These are phyloP conservation scores for Oryza glumipatula DNA, from an alignment of 176 grass and related monocot genomes.

Conservation along the genomic window DNA sequence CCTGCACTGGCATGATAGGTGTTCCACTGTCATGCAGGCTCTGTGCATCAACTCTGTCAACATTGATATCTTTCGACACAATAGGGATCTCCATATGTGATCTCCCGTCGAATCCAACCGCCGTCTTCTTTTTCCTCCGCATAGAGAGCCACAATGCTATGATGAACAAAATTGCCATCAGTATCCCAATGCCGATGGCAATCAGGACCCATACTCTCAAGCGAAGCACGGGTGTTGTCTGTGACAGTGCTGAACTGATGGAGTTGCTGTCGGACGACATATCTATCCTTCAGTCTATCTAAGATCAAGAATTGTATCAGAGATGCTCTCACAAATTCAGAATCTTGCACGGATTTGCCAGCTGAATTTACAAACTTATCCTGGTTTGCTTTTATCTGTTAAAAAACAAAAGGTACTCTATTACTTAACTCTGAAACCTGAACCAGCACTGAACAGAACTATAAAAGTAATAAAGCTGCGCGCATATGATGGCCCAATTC, in stretches of 20 bases:
- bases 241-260: slow-evolving; percentile 60
- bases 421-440: slow-evolving; percentile 31
- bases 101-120: slow-evolving; percentile 34
- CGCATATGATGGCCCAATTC: slow-evolving; percentile 37
- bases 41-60: slow-evolving; percentile 70
- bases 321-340: slow-evolving; percentile 15
- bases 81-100: slow-evolving; percentile 66
- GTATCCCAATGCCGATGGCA: slow-evolving; percentile 69
- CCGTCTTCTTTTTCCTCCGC: slow-evolving; percentile 58
- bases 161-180: slow-evolving; percentile 66
- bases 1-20: slow-evolving; percentile 54
- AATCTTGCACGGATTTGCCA: slow-evolving; percentile 36
- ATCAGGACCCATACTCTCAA: slow-evolving; percentile 88
- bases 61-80: slow-evolving; percentile 84
- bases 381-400: slow-evolving; percentile 47
- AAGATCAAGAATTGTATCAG: slow-evolving; percentile 19
- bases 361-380: slow-evolving; percentile 53
- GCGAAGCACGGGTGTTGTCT: slow-evolving; percentile 67
- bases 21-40: slow-evolving; percentile 37
- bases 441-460: slow-evolving; percentile 51
- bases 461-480: slow-evolving; percentile 41
- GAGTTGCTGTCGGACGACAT: slow-evolving; percentile 65
- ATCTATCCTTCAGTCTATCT: slow-evolving; percentile 34
- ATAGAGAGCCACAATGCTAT: slow-evolving; percentile 65
- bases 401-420: slow-evolving; percentile 44